Evolutionary conservation across 148 eudicot species (phyloP), one percentile per base, ranked within the genome.

Genomic region (Arbutus unedo): DNA sequence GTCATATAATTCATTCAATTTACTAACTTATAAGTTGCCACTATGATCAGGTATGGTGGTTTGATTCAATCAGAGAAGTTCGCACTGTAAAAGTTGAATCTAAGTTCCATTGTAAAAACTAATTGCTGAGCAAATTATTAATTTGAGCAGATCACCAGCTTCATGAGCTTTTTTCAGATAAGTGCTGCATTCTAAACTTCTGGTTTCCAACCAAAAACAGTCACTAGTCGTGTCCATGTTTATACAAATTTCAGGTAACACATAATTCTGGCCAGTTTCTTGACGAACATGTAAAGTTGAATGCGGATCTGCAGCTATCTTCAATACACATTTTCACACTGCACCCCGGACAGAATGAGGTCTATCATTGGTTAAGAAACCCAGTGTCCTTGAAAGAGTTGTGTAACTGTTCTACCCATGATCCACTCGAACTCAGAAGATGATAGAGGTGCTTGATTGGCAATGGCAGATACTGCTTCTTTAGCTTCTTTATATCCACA

Each of bases 401-500:
- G 88, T 76, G 60, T 59, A 53, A 89, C 83, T 41, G 98, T 95
- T 83, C 86, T 87, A 21, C 98, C 94, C 93, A 93, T 87, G 74
- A 95, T 91, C 96, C 89, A 90, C 79, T 95, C 91, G 84, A 88
- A 80, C 41, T 93, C 96, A 0, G 87, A 85, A 23, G 91, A 82
- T 15, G 94, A 84, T 77, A 92, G 79, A 62, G 84, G 60, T 47
- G 89, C 90, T 81, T 82, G 86, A 68, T 90, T 75, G 14, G 91
- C 90, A 75, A 92, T 88, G 14, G 53, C 73, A 45, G 76, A 74
- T 9, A 85, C 88, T 50, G 97, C 96, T 75, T 90, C 92, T 84
- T 90, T 93, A 67, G 93, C 91, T 87, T 80, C 94, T 85, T 89
- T 88, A 79, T 95, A 95, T 14, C 97, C 97, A 81, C 98, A 95